Evolutionary conservation across 345 rosid species (phyloP).

Genomic region (Ceriops zippeliana): DNA sequence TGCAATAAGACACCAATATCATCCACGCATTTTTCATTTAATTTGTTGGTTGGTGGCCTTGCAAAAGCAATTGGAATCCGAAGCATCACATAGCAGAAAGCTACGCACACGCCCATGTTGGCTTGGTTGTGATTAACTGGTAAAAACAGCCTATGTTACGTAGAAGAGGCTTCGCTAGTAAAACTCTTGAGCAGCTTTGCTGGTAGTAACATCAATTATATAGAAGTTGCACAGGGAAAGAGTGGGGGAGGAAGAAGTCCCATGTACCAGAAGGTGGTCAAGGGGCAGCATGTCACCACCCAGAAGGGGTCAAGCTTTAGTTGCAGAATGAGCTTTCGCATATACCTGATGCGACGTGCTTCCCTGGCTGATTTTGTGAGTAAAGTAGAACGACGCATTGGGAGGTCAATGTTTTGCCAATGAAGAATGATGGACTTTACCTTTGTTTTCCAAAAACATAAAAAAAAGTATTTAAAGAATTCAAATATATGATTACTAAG

Average conservation of each 20-base stretch:
- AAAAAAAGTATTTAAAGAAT: too few relatives aligned
- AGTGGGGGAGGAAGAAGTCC: background rate
- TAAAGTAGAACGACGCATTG: too few relatives aligned
- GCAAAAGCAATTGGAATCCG: constrained; percentile 21
- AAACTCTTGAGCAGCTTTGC: background rate
- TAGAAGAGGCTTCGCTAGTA: background rate
- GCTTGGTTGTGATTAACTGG: too few relatives aligned
- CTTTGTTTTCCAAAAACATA: too few relatives aligned
- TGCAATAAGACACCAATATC: constrained; percentile 43
- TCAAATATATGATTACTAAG: too few relatives aligned
- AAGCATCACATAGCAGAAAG: constrained; percentile 15
- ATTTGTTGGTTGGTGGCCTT: constrained; percentile 14
- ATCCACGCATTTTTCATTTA: constrained; percentile 45
- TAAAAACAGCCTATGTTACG: too few relatives aligned
- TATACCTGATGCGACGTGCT: background rate
- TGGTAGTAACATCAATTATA: background rate
- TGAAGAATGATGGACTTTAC: background rate
- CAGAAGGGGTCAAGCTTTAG: background rate
- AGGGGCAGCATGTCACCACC: background rate
- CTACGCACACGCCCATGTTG: background rate
- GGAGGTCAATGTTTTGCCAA: too few relatives aligned
- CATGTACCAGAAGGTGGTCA: background rate
- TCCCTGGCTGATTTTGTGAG: background rate
- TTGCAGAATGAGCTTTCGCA: background rate
- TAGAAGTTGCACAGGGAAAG: background rate